Base-by-base conservation (phyloP, 1,284 basidiomycete species). In the Apiotrichum gracile region DNA sequence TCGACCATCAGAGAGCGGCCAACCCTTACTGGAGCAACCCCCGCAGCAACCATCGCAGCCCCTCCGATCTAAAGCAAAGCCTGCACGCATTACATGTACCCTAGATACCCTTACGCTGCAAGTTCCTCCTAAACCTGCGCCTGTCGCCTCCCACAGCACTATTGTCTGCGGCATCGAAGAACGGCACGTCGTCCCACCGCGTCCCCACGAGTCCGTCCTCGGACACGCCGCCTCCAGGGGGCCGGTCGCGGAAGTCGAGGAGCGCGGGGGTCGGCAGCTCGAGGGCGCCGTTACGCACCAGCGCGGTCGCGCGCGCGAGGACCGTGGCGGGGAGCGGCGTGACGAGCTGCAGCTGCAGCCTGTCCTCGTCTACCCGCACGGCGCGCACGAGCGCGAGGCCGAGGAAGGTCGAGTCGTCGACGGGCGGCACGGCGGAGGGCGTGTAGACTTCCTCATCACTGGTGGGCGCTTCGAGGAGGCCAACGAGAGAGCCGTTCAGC, bases 211-310 rank as follows among this genome's bases (percentile, higher is more conserved):
- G 67, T 3, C 65, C 78, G 19, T 73, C 75, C 33, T 76, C 77
- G 26, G 47, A 34, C 10, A 52, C 50, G 13, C 49, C 52, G 40
- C 35, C 56, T 40, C 38, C 35, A 37, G 37, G 55, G 47, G 26
- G 62, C 62, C 26, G 52, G 65, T 51, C 40, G 68, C 54, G 75
- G 72, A 83, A 86, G 73, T 96, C 90, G 45, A 97, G 75, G 83
- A 91, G 84, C 0, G 86, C 91, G 82, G 85, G 88, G 0, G 91
- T 76, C 0, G 92, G 92, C 0, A 97, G 75, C 67, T 94, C 90
- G 61, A 96, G 77, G 63, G 88, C 87, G 5, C 92, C 92, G 48
- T 72, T 73, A 67, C 88, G 89, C 34, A 92, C 82, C 1, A 94
- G 69, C 16, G 82, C 77, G 78, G 78, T 26, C 70, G 69, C 34